Evolutionary conservation across 179 eudicot genomes (phyloP).

Genomic region (Beta macrorhiza): DNA sequence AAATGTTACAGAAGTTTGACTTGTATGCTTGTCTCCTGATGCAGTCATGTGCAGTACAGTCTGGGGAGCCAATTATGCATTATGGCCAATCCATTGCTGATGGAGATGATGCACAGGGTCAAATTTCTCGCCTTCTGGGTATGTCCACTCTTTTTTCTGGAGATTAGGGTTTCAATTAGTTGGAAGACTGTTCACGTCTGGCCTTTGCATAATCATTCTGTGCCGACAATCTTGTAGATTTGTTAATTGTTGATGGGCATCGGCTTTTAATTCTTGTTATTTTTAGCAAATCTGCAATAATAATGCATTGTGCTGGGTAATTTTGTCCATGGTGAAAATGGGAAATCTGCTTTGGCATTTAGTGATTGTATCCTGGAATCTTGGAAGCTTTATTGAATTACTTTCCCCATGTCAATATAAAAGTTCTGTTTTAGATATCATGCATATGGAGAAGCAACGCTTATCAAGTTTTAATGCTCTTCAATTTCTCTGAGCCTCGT

Average conservation of each 20-base stretch:
- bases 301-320: neutral
- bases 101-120: slow-evolving; percentile 59
- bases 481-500: neutral
- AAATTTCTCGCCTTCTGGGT: slow-evolving; percentile 96
- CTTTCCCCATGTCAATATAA: neutral
- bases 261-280: neutral
- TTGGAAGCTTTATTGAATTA: neutral
- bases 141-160: slow-evolving; percentile 24
- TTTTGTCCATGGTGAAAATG: neutral
- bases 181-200: neutral
- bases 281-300: neutral
- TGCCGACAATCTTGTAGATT: neutral
- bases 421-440: neutral
- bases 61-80: slow-evolving; percentile 79
- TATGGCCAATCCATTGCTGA: slow-evolving; percentile 82
- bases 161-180: slow-evolving; percentile 12
- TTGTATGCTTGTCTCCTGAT: slow-evolving; percentile 24
- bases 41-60: slow-evolving; percentile 76
- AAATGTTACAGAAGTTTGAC: slow-evolving; percentile 10
- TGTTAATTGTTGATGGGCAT: neutral
- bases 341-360: neutral
- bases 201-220: neutral
- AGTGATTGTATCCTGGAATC: too few species aligned
- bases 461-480: neutral
- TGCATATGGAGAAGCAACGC: neutral